Percentiles rank a stretch among this genome's conserved stretches.
phyloP scores from a whole-genome alignment of 106 monocot species.

The Dendrobium officinale region DNA sequence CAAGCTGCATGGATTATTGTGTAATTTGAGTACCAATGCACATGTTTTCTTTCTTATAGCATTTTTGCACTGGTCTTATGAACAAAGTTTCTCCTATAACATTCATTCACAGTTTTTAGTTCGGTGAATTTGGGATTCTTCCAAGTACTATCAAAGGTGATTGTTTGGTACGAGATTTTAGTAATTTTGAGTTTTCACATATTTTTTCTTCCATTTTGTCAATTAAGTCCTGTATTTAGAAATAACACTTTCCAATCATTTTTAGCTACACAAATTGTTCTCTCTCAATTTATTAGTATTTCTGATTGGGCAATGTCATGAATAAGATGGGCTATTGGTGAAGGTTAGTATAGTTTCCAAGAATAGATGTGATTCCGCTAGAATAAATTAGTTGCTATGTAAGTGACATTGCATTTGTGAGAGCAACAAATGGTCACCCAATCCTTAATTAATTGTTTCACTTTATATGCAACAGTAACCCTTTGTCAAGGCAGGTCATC shows the following conservation, averaged over 20 bases:
- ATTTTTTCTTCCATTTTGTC: not conserved
- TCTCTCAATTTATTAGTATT: not conserved
- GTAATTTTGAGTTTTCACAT: not conserved
- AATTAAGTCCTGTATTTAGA: not conserved
- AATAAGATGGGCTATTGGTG: too few species aligned
- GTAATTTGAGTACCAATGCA: not conserved
- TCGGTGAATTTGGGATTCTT: not conserved
- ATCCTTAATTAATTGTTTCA: not conserved
- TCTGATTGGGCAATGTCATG: not conserved
- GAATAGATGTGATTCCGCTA: too few species aligned
- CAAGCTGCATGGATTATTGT: not conserved
- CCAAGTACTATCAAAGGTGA: not conserved
- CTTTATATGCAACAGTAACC: not conserved
- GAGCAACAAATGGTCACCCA: not conserved
- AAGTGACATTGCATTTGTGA: not conserved
- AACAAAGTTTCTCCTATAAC: not conserved
- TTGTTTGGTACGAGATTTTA: not conserved
- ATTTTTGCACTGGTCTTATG: not conserved
- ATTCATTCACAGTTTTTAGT: not conserved
- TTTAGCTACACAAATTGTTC: not conserved
- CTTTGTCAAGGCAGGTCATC: not conserved
- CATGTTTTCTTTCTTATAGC: not conserved
- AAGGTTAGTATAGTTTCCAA: not conserved
- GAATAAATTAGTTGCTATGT: not conserved
- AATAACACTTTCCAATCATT: not conserved